A percentile compares a stretch with the other conserved stretches of the same genome.
Conservation (phyloP, 1,284 basidiomycete species). For the Melampsora larici-populina region DNA sequence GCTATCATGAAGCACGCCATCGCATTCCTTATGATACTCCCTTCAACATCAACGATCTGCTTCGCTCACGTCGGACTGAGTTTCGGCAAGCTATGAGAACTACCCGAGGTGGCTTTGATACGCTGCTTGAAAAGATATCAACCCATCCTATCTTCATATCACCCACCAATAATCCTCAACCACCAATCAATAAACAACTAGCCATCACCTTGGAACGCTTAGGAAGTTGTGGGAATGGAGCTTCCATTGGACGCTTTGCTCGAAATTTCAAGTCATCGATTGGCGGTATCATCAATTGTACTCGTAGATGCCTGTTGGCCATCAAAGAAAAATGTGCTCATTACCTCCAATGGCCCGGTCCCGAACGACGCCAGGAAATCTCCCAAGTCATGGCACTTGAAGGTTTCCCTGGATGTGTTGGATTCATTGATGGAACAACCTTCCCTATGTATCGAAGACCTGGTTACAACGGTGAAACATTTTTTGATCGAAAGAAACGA, state of each 20-base stretch:
- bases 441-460: conserved; percentile 8
- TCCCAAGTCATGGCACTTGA: not conserved
- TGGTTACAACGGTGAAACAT: conserved; percentile 9
- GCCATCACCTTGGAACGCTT: conserved; percentile 16
- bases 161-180: not conserved
- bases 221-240: conserved; percentile 21
- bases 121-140: not conserved
- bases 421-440: no score
- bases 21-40: no score
- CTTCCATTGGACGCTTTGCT: conserved; percentile 9
- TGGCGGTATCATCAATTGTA: not conserved
- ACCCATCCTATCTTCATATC: not conserved
- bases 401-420: no score
- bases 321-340: not conserved
- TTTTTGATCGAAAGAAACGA: not conserved
- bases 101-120: not conserved
- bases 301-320: not conserved
- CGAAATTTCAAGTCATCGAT: not conserved
- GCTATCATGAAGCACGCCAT: no score
- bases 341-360: conserved; percentile 2
- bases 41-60: no score
- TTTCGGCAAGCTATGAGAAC: no score
- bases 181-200: conserved; percentile 1
- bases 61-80: no score
- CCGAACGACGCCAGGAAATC: not conserved